Percentiles rank a stretch among this genome's conserved stretches.
phyloP scores from a whole-genome alignment of 208 protist species.

The Leishmania lainsoni region DNA sequence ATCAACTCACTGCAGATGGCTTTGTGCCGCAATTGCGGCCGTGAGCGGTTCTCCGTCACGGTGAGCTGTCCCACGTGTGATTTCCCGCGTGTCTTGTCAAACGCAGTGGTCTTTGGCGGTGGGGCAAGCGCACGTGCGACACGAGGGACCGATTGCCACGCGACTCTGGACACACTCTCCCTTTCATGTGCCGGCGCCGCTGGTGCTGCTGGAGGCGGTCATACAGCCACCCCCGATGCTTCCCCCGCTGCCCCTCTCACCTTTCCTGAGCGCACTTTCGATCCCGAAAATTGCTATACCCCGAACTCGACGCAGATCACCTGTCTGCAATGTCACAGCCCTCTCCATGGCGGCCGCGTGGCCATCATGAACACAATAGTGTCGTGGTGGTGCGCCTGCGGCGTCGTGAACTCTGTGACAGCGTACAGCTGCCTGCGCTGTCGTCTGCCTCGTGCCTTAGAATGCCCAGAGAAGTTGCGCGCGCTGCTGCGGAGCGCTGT shows the following conservation, averaged over 20 bases:
- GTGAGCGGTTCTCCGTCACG: slow-evolving; percentile 53
- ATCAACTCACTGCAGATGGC: slow-evolving; percentile 66
- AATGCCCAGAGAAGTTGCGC: slow-evolving; percentile 17
- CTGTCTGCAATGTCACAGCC: slow-evolving; percentile 43
- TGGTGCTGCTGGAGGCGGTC: neutral
- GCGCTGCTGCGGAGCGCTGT: slow-evolving; percentile 24
- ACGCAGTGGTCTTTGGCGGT: slow-evolving; percentile 43
- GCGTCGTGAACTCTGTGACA: slow-evolving; percentile 34
- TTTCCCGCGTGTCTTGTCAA: slow-evolving; percentile 32
- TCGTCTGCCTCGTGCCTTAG: slow-evolving; percentile 56
- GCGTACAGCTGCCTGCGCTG: slow-evolving; percentile 60
- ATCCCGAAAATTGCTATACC: slow-evolving; percentile 52
- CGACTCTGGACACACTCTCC: neutral
- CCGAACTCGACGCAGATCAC: slow-evolving; percentile 33
- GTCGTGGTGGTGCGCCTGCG: slow-evolving; percentile 76
- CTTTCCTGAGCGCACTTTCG: slow-evolving; percentile 26
- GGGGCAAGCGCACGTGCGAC: neutral
- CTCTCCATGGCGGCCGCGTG: slow-evolving; percentile 58
- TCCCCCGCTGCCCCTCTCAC: neutral
- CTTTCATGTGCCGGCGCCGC: neutral
- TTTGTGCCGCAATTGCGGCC: slow-evolving; percentile 52
- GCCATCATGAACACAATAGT: neutral
- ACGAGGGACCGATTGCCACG: neutral
- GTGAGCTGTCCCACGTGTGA: slow-evolving; percentile 54
- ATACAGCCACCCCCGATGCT: neutral